Base-by-base conservation (phyloP, 2,329 filamentous ascomycete genomes). In the Diaporthe longicolla region DNA sequence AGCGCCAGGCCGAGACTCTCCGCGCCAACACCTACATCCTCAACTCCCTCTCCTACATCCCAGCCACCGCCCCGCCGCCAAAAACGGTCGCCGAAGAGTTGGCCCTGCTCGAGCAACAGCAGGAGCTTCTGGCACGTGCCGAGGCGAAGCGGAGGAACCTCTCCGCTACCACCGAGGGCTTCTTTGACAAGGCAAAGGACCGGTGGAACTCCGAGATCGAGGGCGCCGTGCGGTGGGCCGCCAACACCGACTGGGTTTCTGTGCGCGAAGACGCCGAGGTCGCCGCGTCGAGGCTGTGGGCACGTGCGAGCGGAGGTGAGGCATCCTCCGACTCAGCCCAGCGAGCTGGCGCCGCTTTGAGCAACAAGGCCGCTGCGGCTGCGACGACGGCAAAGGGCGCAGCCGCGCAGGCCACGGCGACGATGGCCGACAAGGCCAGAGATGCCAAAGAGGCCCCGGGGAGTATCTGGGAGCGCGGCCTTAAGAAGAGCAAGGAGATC, bases 141-240 rank as follows among this genome's bases (percentile, higher is more conserved):
- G 70, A 71, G 4, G 24, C 21, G 45, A 63, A 63, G 55, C 72
- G 59, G 0, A 73, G 66, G n/a, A 71, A 40, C 43, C 71, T 61
- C 52, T 54, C 55, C 17, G 59, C 21, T 21, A 19, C 35, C 15
- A 66, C 88, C 76, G 86, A 88, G 37, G 87, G 87, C 63, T 84
- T 93, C 66, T 81, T 91, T 71, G 93, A 95, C 80, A 85, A 90
- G 48, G 87, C 92, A 78, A 96, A 96, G 85, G 92, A 94, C 79
- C 87, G 90, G 75, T 96, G 94, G 94, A 96, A 97, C 82, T 83
- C 88, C 68, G 93, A 96, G 82, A 83, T 96, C 48, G 89, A 93
- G 81, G 86, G 87, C 75, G 87, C 92, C 69, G 92, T 93, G 72
- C 87, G 86, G 74, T 92, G 90, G 87, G 89, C 90, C 73, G 90